Evolutionary conservation across 768 basidiomycete species (phyloP).

Genomic region (Hygrocybe coccinea): DNA sequence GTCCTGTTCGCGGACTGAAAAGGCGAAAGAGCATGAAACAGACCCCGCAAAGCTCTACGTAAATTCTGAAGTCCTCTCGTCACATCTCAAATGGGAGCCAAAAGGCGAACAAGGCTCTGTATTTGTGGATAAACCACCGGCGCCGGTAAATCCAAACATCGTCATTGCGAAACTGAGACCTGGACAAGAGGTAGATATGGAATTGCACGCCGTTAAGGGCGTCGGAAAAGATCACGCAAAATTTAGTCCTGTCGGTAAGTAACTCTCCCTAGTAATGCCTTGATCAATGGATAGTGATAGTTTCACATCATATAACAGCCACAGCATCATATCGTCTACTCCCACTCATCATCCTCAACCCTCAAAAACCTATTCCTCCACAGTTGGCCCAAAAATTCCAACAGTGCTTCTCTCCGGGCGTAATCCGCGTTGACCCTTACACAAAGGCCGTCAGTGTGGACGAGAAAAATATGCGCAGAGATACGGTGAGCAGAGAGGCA

Average conservation of each 20-base stretch:
- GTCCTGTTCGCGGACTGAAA: conserved; percentile 57
- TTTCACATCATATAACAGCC: conserved; percentile 42
- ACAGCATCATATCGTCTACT: conserved; percentile 94
- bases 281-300: neutral
- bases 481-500: conserved; percentile 89
- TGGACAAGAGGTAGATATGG: conserved; percentile 80
- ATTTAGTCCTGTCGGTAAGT: conserved; percentile 87
- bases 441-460: conserved; percentile 63
- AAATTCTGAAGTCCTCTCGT: conserved; percentile 64
- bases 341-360: conserved; percentile 68
- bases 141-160: conserved; percentile 73
- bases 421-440: conserved; percentile 56
- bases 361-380: conserved; percentile 50
- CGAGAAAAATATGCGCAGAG: conserved; percentile 63
- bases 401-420: conserved; percentile 82
- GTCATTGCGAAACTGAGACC: conserved; percentile 89
- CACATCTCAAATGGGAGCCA: conserved; percentile 69
- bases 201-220: conserved; percentile 88
- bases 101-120: conserved; percentile 74
- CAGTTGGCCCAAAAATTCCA: conserved; percentile 54
- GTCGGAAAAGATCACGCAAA: conserved; percentile 95
- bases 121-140: conserved; percentile 51
- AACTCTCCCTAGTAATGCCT: neutral
- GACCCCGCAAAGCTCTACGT: conserved; percentile 61
- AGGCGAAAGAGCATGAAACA: conserved; percentile 40